These are phyloP conservation scores for Claviceps sorghi DNA, from an alignment of 2,329 filamentous ascomycete species.

Conservation along the genomic window DNA sequence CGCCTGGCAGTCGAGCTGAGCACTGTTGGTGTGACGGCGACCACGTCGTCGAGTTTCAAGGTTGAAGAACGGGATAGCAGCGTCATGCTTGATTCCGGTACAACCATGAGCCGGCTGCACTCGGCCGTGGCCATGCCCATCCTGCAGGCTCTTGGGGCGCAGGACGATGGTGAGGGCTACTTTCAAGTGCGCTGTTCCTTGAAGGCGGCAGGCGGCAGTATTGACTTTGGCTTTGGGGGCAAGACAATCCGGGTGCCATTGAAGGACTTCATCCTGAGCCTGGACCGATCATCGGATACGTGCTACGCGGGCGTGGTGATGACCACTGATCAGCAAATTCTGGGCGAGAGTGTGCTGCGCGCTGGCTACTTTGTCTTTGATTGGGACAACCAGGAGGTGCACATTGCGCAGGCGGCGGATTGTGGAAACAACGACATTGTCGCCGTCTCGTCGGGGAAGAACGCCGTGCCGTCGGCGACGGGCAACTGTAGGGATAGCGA, in stretches of 20 bases:
- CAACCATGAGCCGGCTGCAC: constrained; percentile 34
- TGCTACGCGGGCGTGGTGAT: constrained; percentile 29
- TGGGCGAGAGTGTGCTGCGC: constrained; percentile 28
- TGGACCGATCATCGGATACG: constrained; percentile 16
- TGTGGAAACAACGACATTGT: constrained; percentile 25
- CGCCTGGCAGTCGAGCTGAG: constrained; percentile 22
- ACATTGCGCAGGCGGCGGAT: constrained; percentile 26
- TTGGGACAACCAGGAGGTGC: constrained; percentile 28
- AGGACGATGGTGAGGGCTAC: constrained; percentile 25
- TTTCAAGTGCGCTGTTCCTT: constrained; percentile 30
- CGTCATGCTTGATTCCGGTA: constrained; percentile 38
- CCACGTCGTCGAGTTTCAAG: constrained; percentile 11
- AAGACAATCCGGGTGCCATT: constrained; percentile 28
- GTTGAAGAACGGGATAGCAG: constrained; percentile 20
- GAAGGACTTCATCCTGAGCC: constrained; percentile 35
- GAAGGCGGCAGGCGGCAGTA: constrained; percentile 21
- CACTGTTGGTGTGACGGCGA: constrained; percentile 18
- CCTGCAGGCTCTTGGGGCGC: constrained; percentile 26
- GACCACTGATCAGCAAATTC: constrained; percentile 27
- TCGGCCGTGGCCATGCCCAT: constrained; percentile 26
- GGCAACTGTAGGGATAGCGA: constrained; percentile 23
- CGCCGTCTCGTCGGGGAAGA: constrained; percentile 17
- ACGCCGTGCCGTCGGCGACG: constrained; percentile 19
- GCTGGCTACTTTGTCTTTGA: constrained; percentile 33
- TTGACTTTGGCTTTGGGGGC: constrained; percentile 34